These are phyloP conservation scores for Coniochaeta sp. DNA, from an alignment of 2,329 filamentous ascomycete genomes.

Conservation along the genomic window DNA sequence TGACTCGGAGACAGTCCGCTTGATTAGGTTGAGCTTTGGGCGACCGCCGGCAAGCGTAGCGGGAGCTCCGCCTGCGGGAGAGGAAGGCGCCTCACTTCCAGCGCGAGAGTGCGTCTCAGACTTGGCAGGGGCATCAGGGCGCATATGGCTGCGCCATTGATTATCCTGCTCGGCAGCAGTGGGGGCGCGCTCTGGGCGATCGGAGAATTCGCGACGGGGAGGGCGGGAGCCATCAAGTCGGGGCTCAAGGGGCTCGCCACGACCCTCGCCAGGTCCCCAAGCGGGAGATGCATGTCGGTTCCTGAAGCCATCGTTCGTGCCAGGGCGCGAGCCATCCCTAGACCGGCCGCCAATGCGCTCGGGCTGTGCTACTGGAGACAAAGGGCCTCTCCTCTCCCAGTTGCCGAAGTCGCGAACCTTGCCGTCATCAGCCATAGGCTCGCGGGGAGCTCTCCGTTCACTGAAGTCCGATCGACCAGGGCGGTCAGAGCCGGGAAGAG, in stretches of 20 bases:
- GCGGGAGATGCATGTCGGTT: slow-evolving; percentile 64
- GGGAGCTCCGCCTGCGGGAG: slow-evolving; percentile 44
- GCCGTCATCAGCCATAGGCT: slow-evolving; percentile 64
- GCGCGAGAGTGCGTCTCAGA: slow-evolving; percentile 64
- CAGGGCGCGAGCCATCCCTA: slow-evolving; percentile 48
- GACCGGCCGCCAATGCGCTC: slow-evolving; percentile 38
- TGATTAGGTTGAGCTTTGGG: slow-evolving; percentile 80
- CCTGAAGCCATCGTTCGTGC: slow-evolving; percentile 52
- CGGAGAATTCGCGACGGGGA: slow-evolving; percentile 69
- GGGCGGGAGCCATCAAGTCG: slow-evolving; percentile 73
- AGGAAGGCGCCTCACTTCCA: slow-evolving; percentile 68
- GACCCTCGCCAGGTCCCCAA: slow-evolving; percentile 60
- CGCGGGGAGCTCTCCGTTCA: slow-evolving; percentile 63
- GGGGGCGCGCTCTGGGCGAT: slow-evolving; percentile 57
- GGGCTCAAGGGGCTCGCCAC: slow-evolving; percentile 22
- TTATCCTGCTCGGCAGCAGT: slow-evolving; percentile 90
- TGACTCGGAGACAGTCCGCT: slow-evolving; percentile 81
- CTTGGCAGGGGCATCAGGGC: slow-evolving; percentile 62
- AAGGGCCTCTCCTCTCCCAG: slow-evolving; percentile 92
- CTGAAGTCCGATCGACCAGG: slow-evolving; percentile 41
- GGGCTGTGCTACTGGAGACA: slow-evolving; percentile 60
- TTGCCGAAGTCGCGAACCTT: slow-evolving; percentile 76
- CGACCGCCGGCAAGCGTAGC: slow-evolving; percentile 49
- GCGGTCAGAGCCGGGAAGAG: slow-evolving; percentile 33
- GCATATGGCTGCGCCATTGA: slow-evolving; percentile 90